Conservation (phyloP, 23 red algal species). For the Gracilariopsis chorda region DNA sequence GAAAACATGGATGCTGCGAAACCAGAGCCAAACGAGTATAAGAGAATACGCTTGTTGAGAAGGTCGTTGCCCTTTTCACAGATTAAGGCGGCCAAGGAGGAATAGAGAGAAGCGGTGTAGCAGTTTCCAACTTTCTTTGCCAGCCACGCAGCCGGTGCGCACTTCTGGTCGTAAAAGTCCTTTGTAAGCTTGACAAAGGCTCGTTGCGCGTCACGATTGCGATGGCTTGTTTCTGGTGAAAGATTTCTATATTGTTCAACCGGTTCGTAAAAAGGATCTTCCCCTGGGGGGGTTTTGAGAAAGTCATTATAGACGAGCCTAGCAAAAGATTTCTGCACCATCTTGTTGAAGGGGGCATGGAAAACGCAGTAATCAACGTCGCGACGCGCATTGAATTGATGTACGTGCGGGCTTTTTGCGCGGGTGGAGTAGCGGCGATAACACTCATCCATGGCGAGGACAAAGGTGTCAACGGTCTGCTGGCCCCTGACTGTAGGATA, state of each 20-base stretch:
- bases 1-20: conserved; percentile 89
- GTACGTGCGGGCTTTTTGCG: neutral
- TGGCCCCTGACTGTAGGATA: conserved; percentile 85
- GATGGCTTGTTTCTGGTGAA: neutral
- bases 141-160: conserved; percentile 61
- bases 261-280: neutral
- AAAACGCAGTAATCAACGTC: conserved; percentile 80
- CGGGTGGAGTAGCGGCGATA: conserved; percentile 50
- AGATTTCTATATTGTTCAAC: conserved; percentile 42
- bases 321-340: conserved; percentile 92
- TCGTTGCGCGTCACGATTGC: conserved; percentile 41
- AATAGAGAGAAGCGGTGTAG: conserved; percentile 96
- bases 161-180: conserved; percentile 61
- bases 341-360: conserved; percentile 98
- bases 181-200: conserved; percentile 71
- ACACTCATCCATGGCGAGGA: conserved; percentile 80
- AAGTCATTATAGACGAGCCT: conserved; percentile 69
- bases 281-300: neutral
- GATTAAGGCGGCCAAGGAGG: conserved; percentile 72
- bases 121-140: conserved; percentile 81
- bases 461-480: conserved; percentile 88
- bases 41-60: conserved; percentile 72
- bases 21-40: conserved; percentile 94
- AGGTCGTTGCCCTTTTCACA: conserved; percentile 29
- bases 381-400: neutral